Base-by-base conservation (phyloP, 768 basidiomycete genomes). In the Udeniomyces megalosporus region DNA sequence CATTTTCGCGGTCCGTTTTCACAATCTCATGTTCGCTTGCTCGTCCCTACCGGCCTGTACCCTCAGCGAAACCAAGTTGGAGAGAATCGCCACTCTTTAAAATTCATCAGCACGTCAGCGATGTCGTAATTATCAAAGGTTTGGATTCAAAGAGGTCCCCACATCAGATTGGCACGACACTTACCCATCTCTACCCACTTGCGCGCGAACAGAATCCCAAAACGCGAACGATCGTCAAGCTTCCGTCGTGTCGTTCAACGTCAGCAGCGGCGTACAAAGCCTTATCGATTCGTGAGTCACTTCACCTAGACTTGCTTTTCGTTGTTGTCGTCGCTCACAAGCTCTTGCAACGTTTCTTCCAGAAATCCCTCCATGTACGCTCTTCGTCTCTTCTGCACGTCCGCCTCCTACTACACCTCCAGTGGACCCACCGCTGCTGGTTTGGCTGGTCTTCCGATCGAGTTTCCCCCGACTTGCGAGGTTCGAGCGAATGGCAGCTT, bases 401-500 rank as follows among this genome's bases (percentile, higher is more conserved):
- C 74, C 3, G 68, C 69, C 20, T 72, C 73, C 42, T 66, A 73
- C 61, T 75, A 70, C 57, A 67, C 63, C 65, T 10, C 64, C 38
- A 15, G 55, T 56, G 66, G 66, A 64, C 10, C 48, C 38, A 22
- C 66, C 26, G n/a, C 42, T 58, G 24, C 49, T 64, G 24, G 61
- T 46, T 3, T 68, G 66, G 58, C 51, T 34, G 72, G 72, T 11
- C 53, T 75, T 70, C 86, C 81, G 4, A 81, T 93, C 52, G 90
- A 95, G 76, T 95, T 93, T 68, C 90, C 90, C 26, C 82, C 84
- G 8, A 86, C 86, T 10, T 90, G 86, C 70, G 90, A 95, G 80
- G 84, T 92, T 55, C 84, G 88, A 70, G 81, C 92, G 44, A 93
- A 95, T 72, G 78, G 75, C 59, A 76, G 76, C 2, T 78, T 81